Evolutionary conservation across 768 basidiomycete genomes (phyloP).

Genomic region (Zangia roseola): DNA sequence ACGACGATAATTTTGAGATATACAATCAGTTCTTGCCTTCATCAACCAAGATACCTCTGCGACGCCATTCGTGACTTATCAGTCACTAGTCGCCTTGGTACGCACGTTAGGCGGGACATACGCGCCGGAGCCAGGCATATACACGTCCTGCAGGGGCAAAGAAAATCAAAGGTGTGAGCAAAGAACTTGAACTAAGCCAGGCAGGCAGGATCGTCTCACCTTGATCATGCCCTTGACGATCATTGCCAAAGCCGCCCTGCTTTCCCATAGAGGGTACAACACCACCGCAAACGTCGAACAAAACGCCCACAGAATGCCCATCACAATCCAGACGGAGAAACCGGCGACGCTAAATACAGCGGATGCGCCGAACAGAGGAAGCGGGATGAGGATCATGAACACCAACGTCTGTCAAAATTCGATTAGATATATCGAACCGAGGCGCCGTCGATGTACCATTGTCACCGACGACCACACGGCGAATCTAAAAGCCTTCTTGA

Average conservation of each 20-base stretch:
- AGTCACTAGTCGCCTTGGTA: constrained; percentile 1
- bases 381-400: constrained; percentile 72
- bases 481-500: constrained; percentile 77
- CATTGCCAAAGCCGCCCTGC: constrained; percentile 57
- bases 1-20: no score
- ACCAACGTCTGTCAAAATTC: constrained; percentile 47
- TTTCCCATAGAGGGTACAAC: constrained; percentile 86
- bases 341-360: constrained; percentile 66
- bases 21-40: no score
- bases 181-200: no score
- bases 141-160: constrained; percentile 37
- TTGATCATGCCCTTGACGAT: constrained; percentile 64
- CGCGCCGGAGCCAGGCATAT: constrained; percentile 40
- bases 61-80: neutral
- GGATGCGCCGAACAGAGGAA: constrained; percentile 83
- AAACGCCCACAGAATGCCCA: constrained; percentile 86
- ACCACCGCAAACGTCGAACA: constrained; percentile 73
- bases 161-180: no score
- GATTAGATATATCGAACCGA: neutral
- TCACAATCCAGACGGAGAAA: constrained; percentile 74
- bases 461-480: constrained; percentile 71
- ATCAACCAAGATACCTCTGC: no score
- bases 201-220: constrained; percentile 46
- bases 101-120: constrained; percentile 21
- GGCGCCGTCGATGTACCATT: constrained; percentile 52